phyloP scores from a whole-genome alignment of 2,329 filamentous ascomycete species.

The Verticillium nonalfalfae region DNA sequence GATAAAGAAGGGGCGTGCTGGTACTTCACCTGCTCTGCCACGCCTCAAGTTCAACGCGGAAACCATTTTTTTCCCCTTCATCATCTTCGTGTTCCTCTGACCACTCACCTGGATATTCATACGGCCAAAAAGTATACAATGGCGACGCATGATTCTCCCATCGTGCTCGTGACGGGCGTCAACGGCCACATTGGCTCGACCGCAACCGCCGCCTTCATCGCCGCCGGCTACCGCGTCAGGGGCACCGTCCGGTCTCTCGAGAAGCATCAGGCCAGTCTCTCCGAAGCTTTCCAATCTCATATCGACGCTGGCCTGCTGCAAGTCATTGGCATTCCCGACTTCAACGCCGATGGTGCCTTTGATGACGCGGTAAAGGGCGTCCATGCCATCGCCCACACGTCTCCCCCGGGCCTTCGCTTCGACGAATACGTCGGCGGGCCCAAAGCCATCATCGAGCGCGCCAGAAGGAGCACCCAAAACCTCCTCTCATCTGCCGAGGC shows the following conservation, averaged over 20 bases:
- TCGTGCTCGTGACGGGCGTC: slow-evolving; percentile 23
- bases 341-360: slow-evolving; percentile 22
- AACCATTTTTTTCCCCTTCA: neutral
- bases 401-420: slow-evolving; percentile 1
- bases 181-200: slow-evolving; percentile 25
- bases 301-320: slow-evolving; percentile 12
- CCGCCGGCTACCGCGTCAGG: slow-evolving; percentile 22
- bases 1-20: neutral
- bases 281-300: slow-evolving; percentile 8
- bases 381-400: slow-evolving; percentile 15
- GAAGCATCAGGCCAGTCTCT: slow-evolving; percentile 9
- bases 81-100: too few species aligned
- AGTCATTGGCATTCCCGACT: slow-evolving; percentile 25
- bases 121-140: neutral
- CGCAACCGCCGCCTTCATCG: slow-evolving; percentile 19
- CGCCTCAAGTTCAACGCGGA: neutral
- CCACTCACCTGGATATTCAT: too few species aligned
- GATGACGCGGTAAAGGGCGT: slow-evolving; percentile 22
- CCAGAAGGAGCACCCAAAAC: neutral
- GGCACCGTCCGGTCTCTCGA: slow-evolving; percentile 20
- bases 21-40: neutral
- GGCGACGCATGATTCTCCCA: neutral
- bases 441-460: neutral
- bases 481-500: slow-evolving; percentile 3
- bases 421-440: neutral